Evolutionary conservation across 1,284 basidiomycete species (phyloP), one percentile per base, ranked within the genome.

Genomic region (Ceratobasidium papillatum): DNA sequence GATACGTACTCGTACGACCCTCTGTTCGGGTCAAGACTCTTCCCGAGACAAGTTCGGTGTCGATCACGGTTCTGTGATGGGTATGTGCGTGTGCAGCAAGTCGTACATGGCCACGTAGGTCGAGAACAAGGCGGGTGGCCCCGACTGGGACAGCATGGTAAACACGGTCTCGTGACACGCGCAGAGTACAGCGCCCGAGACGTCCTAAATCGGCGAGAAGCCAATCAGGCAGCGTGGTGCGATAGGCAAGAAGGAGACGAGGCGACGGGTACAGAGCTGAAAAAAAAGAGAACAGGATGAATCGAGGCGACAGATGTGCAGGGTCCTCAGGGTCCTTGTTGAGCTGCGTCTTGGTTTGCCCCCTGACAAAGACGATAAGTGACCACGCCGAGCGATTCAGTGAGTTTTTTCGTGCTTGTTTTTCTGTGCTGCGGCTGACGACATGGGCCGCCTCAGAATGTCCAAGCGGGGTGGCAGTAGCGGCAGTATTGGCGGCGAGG

Each of bases 271-370:
- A 61, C n/a, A 17, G 3, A 11, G 36, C 36, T 41, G 34, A 34
- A 9, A 9, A 22, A 38, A 8, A 19, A 3, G 11, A 22, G 22
- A 36, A 11, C 4, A 12, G 19, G 56, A 36, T 59, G 56, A 36
- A 41, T 59, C 32, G 45, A 25, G 36, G 38, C 41, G 36, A 63
- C 41, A 43, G 56, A 59, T 63, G 61, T 43, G 38, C 49, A 66
- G 49, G 64, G 64, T 52, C 25, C 64, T 66, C 49, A 66, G 64
- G 47, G 64, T 47, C 43, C 32, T 25, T 54, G 45, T n/a, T 65
- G 32, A 41, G 51, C 22, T 34, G 41, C 8, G 41, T 7, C 45
- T 47, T 9, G 45, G 25, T 63, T 52, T 66, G 49, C 51, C 64
- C 64, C 64, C 64, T 66, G 64, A 27, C 51, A 22, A 52, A 11